Evolutionary conservation across 2,329 filamentous ascomycete genomes (phyloP).

Genomic region (Colletotrichum camelliae): DNA sequence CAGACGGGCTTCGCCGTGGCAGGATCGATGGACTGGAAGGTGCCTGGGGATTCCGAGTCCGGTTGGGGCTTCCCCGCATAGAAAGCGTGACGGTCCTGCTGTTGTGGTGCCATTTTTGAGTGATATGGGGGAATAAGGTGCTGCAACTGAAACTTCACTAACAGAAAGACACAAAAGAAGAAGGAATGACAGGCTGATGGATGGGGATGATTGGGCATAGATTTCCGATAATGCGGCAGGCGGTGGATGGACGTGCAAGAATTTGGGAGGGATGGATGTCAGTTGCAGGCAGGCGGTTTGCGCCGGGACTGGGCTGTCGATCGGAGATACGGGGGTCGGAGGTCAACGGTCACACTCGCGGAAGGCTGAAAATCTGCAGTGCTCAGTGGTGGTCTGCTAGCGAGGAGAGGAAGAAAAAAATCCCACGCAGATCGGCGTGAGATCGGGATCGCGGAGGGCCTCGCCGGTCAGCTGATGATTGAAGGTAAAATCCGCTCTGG

Average conservation of each 20-base stretch:
- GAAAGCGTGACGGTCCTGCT: slow-evolving; percentile 62
- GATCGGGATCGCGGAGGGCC: slow-evolving; percentile 17
- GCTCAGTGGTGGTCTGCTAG: neutral
- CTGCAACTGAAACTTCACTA: neutral
- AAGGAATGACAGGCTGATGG: neutral
- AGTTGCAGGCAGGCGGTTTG: neutral
- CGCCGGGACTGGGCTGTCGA: slow-evolving; percentile 2
- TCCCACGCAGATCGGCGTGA: slow-evolving; percentile 3
- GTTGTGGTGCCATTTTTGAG: slow-evolving; percentile 12
- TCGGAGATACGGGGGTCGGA: slow-evolving; percentile 10
- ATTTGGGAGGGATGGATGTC: neutral
- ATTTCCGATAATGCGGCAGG: neutral
- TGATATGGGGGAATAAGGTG: neutral
- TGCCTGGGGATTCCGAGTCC: slow-evolving; percentile 61
- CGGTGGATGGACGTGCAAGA: neutral
- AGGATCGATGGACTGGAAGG: slow-evolving; percentile 78
- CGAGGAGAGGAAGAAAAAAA: neutral
- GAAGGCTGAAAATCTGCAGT: neutral
- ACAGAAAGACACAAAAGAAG: neutral
- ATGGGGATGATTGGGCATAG: neutral
- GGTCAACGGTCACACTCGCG: neutral
- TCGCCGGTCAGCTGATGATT: slow-evolving; percentile 7
- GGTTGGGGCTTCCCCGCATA: slow-evolving; percentile 74
- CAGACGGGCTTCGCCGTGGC: slow-evolving; percentile 73
- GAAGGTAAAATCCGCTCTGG: neutral